Evolutionary conservation across 1,139 yeast genomes (phyloP).

Genomic region (Lizanozyma gosingica): DNA sequence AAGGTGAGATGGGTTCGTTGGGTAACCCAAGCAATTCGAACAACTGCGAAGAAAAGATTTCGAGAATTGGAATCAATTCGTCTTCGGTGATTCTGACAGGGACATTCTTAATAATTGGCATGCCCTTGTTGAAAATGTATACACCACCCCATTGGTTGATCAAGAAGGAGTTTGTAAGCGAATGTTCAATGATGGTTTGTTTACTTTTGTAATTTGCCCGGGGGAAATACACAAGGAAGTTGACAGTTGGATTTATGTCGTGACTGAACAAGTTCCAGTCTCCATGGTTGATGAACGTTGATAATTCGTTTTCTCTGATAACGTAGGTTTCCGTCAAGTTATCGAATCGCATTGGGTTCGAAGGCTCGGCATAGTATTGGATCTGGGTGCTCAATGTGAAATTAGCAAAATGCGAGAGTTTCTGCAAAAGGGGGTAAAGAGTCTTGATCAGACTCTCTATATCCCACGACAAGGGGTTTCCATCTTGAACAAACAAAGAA

Average conservation of each 20-base stretch:
- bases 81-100: slow-evolving; percentile 22
- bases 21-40: slow-evolving; percentile 69
- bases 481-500: slow-evolving; percentile 41
- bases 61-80: slow-evolving; percentile 52
- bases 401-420: slow-evolving; percentile 44
- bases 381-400: slow-evolving; percentile 75
- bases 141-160: slow-evolving; percentile 92
- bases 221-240: slow-evolving; percentile 63
- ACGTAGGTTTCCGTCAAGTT: slow-evolving; percentile 21
- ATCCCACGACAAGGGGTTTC: slow-evolving; percentile 32
- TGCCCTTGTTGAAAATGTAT: slow-evolving; percentile 37
- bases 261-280: slow-evolving; percentile 65
- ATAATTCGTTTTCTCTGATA: slow-evolving; percentile 37
- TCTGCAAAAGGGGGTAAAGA: slow-evolving; percentile 20
- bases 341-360: slow-evolving; percentile 16
- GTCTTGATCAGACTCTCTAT: slow-evolving; percentile 18
- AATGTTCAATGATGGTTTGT: slow-evolving; percentile 37
- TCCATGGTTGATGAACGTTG: slow-evolving; percentile 68
- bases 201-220: slow-evolving; percentile 27
- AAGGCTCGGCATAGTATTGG: slow-evolving; percentile 52
- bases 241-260: slow-evolving; percentile 54
- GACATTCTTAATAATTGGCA: slow-evolving; percentile 18
- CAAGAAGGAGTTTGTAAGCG: slow-evolving; percentile 57
- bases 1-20: slow-evolving; percentile 41
- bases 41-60: slow-evolving; percentile 66